Conservation (phyloP, 2,329 filamentous ascomycete species). For the Ophiobolus disseminans region DNA sequence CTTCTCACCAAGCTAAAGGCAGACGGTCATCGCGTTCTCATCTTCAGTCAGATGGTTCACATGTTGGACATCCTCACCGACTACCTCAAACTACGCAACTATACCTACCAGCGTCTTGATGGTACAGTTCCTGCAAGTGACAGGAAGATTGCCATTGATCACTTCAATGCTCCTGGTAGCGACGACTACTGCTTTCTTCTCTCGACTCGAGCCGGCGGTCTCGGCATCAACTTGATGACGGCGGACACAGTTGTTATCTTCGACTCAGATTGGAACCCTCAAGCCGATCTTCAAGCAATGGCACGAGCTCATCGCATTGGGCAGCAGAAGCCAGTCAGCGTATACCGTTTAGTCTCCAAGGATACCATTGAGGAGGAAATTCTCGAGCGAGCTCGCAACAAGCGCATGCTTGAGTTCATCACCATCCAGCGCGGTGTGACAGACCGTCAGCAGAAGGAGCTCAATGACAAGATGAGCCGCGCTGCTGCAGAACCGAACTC, state of each 20-base stretch:
- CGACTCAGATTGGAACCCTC: conserved; percentile 98
- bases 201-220: conserved; percentile 91
- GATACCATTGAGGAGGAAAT: conserved; percentile 99
- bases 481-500: conserved; percentile 81
- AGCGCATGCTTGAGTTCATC: conserved; percentile 94
- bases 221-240: conserved; percentile 99
- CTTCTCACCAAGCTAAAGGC: conserved; percentile 92
- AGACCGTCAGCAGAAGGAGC: conserved; percentile 85
- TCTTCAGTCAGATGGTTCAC: conserved; percentile 99
- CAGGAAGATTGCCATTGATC: conserved; percentile 92
- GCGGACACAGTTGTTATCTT: conserved; percentile 98
- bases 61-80: conserved; percentile 97
- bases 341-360: conserved; percentile 95
- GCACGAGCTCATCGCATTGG: conserved; percentile 97
- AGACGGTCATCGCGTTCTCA: conserved; percentile 93
- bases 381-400: conserved; percentile 93
- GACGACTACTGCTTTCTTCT: conserved; percentile 96
- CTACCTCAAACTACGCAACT: conserved; percentile 90
- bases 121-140: conserved; percentile 90
- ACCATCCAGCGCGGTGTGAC: conserved; percentile 97
- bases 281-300: conserved; percentile 98
- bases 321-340: conserved; percentile 93
- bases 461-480: conserved; percentile 71
- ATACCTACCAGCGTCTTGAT: conserved; percentile 92
- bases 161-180: conserved; percentile 97